These are phyloP conservation scores for Brassica cretica DNA, from an alignment of 345 rosid species.

Conservation along the genomic window DNA sequence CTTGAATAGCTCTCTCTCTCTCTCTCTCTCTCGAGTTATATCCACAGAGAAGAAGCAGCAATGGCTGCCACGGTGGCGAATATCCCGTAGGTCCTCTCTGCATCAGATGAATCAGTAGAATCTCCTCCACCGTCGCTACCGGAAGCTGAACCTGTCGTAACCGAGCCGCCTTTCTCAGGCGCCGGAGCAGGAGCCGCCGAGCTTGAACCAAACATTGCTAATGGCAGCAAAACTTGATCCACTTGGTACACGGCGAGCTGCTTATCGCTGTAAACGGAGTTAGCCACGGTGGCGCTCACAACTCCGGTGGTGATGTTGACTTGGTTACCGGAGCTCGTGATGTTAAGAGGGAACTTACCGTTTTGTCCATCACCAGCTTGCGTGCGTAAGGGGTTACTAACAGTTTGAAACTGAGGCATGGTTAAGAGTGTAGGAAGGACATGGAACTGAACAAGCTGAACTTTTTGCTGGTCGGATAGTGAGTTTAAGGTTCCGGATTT, in stretches of 20 bases:
- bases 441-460: constrained; percentile 80
- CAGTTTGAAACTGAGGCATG: constrained; percentile 74
- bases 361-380: constrained; percentile 67
- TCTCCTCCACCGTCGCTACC: constrained; percentile 44
- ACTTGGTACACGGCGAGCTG: constrained; percentile 80
- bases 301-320: constrained; percentile 85
- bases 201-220: constrained; percentile 60
- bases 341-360: constrained; percentile 66
- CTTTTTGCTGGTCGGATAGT: constrained; percentile 63
- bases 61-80: constrained; percentile 22
- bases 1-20: neutral
- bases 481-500: constrained; percentile 72
- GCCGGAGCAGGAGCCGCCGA: constrained; percentile 65
- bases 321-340: constrained; percentile 74
- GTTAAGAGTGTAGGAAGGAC: constrained; percentile 62
- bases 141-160: constrained; percentile 46
- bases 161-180: constrained; percentile 52
- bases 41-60: constrained; percentile 41
- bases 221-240: constrained; percentile 73
- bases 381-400: constrained; percentile 87
- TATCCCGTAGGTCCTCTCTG: constrained; percentile 22
- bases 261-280: constrained; percentile 54
- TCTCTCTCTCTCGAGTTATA: constrained; percentile 33
- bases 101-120: constrained; percentile 50
- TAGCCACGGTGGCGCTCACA: constrained; percentile 59